Base-by-base conservation (phyloP, 768 basidiomycete genomes). In the Sarcodon aspratus region DNA sequence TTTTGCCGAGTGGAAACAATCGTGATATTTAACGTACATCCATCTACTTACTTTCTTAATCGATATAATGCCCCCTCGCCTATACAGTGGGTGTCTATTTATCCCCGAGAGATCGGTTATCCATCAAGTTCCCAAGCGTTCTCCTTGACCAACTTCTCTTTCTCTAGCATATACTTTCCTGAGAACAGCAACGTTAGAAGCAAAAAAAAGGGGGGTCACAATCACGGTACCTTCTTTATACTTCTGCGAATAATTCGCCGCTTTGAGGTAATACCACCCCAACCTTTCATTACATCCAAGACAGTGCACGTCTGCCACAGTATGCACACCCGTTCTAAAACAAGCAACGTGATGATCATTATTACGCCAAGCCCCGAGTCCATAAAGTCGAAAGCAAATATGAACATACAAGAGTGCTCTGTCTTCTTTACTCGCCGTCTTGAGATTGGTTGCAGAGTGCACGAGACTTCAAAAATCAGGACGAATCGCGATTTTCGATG, bases 261-360 rank as follows among this genome's bases (percentile, higher is more conserved):
- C 85, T 59, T 82, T 84, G 61, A 85, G 78, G 55, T 91, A 91
- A 58, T 71, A 87, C 87, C 88, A 91, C 1, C 88, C 87, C 4
- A 90, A 50, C 34, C 84, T 73, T 12, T 85, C 85, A 49, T 82
- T 79, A 64, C 88, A 91, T 0, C 85, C 85, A 33, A 85, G 47
- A 57, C 88, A 91, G 59, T 77, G 89, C 1, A 80, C 76, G 59
- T 91, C 88, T 10, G 85, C 82, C 7, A 91, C 88, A 1, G 81
- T 81, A 54, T 90, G 85, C 4, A 85, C 75, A 5, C 87, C 87
- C 7, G 87, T 90, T 49, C 86, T 89, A 13, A 53, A 11, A 52
- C 48, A 45, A 47, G 27, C 42, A 50, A 48, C 6, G 31, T 12
- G 38, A 33, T 34, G 17, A 27, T 37, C 31, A 17, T 40, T 38